Percentiles rank a stretch among this genome's conserved stretches.
phyloP scores from a whole-genome alignment of 768 basidiomycete genomes.

The Hypsizygus marmoreus region DNA sequence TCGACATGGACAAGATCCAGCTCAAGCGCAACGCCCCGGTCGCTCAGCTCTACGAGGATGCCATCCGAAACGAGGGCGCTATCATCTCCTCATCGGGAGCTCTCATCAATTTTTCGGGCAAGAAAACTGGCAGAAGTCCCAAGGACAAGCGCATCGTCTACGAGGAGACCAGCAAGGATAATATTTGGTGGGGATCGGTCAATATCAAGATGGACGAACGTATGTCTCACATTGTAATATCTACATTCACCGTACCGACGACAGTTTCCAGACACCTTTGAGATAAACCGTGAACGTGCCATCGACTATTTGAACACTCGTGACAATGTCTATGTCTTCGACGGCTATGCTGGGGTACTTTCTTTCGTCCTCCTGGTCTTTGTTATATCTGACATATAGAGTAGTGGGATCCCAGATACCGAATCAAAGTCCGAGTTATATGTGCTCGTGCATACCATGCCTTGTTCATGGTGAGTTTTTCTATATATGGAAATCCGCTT shows the following conservation, averaged over 20 bases:
- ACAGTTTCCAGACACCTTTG: constrained; percentile 80
- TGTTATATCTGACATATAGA: constrained; percentile 12
- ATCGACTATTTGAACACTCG: constrained; percentile 99
- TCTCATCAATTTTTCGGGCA: constrained; percentile 99
- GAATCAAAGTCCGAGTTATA: constrained; percentile 99
- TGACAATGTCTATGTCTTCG: constrained; percentile 97
- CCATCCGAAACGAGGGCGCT: constrained; percentile 97
- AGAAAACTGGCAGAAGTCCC: constrained; percentile 97
- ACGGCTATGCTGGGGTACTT: constrained; percentile 87
- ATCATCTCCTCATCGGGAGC: constrained; percentile 96
- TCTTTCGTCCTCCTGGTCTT: constrained; percentile 3
- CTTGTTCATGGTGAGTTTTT: constrained; percentile 85
- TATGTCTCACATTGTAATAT: constrained; percentile 37
- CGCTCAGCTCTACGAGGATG: constrained; percentile 94
- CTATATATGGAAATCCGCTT: constrained; percentile 12
- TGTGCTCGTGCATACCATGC: constrained; percentile 99
- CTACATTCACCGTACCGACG: constrained; percentile 1
- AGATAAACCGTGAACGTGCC: constrained; percentile 98
- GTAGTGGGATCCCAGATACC: constrained; percentile 97
- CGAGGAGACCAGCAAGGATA: constrained; percentile 94
- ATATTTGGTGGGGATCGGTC: constrained; percentile 99
- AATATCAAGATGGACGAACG: constrained; percentile 99
- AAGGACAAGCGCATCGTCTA: constrained; percentile 99
- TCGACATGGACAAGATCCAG: constrained; percentile 97
- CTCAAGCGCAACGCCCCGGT: constrained; percentile 92